Evolutionary conservation across 73 alveolate genomes (phyloP).

Genomic region (Tetrahymena malaccensis): DNA sequence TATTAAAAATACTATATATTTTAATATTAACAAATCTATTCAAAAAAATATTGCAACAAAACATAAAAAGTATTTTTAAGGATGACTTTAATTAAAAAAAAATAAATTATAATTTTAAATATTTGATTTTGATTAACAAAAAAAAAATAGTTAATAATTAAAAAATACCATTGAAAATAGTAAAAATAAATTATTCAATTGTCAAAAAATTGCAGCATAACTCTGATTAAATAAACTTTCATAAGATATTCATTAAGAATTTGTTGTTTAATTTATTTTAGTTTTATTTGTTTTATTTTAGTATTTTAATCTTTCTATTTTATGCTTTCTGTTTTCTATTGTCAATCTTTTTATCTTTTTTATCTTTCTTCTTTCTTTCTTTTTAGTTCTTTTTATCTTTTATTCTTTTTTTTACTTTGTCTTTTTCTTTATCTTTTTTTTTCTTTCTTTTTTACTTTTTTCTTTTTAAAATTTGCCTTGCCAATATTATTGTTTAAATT

Average conservation of each 20-base stretch:
- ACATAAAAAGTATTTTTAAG: background rate
- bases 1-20: no score
- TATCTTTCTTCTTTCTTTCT: background rate
- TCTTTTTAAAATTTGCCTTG: background rate
- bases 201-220: background rate
- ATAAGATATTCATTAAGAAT: background rate
- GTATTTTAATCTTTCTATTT: background rate
- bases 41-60: no score
- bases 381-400: background rate
- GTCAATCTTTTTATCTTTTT: background rate
- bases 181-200: background rate
- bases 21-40: no score
- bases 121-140: no score
- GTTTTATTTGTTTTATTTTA: background rate
- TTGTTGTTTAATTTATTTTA: background rate
- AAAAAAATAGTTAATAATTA: background rate
- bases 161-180: background rate
- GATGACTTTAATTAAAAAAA: no score
- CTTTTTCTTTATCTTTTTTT: background rate
- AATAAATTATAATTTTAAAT: no score
- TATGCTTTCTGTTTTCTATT: background rate
- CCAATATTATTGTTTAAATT: background rate
- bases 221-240: background rate
- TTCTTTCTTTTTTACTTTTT: background rate
- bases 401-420: background rate